Conservation (phyloP, 208 protist species). For the Herpetomonas samuelpessoai region DNA sequence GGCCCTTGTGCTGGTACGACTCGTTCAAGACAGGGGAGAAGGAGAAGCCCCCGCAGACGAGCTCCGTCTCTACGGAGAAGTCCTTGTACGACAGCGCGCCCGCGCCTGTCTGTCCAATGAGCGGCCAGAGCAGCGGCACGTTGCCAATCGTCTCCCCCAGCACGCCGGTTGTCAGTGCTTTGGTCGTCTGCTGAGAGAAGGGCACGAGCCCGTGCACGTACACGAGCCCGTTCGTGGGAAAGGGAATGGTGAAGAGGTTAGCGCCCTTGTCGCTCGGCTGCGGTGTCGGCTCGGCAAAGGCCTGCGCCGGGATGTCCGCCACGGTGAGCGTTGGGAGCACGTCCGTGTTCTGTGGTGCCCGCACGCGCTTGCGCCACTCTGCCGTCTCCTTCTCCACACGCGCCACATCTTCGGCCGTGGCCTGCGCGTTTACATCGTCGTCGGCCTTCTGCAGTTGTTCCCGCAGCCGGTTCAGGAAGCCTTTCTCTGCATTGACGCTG, state of each 20-base stretch:
- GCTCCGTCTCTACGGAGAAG: conserved; percentile 70
- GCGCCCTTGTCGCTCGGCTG: conserved; percentile 14
- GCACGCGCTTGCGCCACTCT: conserved; percentile 63
- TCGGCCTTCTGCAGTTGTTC: conserved; percentile 55
- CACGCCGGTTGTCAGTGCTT: conserved; percentile 24
- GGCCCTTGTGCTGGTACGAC: conserved; percentile 51
- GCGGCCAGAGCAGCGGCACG: conserved; percentile 45
- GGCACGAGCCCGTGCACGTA: conserved; percentile 89
- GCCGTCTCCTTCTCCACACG: conserved; percentile 54
- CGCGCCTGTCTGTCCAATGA: conserved; percentile 64
- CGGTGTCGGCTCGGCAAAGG: conserved; percentile 78
- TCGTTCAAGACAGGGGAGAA: conserved; percentile 72
- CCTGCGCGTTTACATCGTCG: conserved; percentile 44
- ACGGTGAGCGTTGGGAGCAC: conserved; percentile 79
- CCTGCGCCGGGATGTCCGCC: conserved; percentile 67
- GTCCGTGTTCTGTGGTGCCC: conserved; percentile 57
- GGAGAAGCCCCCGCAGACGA: conserved; percentile 80
- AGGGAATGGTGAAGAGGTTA: conserved; percentile 53
- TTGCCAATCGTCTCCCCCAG: conserved; percentile 28
- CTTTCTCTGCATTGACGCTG: conserved; percentile 66
- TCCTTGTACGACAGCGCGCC: conserved; percentile 74
- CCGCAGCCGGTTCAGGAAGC: conserved; percentile 61
- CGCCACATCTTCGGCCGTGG: conserved; percentile 54
- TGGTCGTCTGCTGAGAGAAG: conserved; percentile 31
- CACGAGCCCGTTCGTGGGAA: conserved; percentile 85